These are phyloP conservation scores for Eimeria maxima DNA, from an alignment of 169 alveolate genomes.

Conservation along the genomic window DNA sequence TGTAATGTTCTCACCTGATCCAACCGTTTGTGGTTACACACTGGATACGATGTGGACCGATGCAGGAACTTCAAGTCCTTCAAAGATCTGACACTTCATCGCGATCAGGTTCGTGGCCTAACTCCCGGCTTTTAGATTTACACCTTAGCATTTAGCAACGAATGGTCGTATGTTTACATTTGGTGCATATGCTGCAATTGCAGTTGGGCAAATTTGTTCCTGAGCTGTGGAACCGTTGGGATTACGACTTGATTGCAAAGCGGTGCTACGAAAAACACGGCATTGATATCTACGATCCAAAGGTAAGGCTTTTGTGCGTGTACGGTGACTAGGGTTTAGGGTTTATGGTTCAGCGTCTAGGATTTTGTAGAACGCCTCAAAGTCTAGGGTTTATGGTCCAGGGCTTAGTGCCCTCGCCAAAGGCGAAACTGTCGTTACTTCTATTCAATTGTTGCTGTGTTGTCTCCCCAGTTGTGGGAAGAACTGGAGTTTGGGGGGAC, in stretches of 20 bases:
- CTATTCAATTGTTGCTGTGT: not conserved
- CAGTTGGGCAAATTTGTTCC: slow-evolving; percentile 71
- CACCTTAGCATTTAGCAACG: no score
- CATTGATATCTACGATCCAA: slow-evolving; percentile 79
- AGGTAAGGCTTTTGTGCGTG: slow-evolving; percentile 46
- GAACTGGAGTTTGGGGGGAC: slow-evolving; percentile 32
- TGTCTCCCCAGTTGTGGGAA: slow-evolving; percentile 41
- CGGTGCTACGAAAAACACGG: slow-evolving; percentile 68
- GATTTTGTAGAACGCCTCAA: not conserved
- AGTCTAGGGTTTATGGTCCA: no score
- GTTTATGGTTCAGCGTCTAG: no score
- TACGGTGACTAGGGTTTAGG: no score
- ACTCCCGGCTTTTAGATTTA: not conserved
- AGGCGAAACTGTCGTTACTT: not conserved
- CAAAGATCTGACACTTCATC: slow-evolving; percentile 51
- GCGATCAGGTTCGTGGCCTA: slow-evolving; percentile 38
- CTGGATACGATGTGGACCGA: not conserved
- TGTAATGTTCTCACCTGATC: not conserved
- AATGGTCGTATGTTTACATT: not conserved
- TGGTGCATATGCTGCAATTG: not conserved
- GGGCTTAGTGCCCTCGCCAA: no score
- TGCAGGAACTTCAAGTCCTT: slow-evolving; percentile 69
- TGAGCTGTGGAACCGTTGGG: slow-evolving; percentile 77
- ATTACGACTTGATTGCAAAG: slow-evolving; percentile 79
- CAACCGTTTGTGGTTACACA: not conserved